A percentile compares a stretch with the other conserved stretches of the same genome.
These are phyloP conservation scores for Omphalotus guepiniiformis DNA, from an alignment of 768 basidiomycete genomes.

Conservation along the genomic window DNA sequence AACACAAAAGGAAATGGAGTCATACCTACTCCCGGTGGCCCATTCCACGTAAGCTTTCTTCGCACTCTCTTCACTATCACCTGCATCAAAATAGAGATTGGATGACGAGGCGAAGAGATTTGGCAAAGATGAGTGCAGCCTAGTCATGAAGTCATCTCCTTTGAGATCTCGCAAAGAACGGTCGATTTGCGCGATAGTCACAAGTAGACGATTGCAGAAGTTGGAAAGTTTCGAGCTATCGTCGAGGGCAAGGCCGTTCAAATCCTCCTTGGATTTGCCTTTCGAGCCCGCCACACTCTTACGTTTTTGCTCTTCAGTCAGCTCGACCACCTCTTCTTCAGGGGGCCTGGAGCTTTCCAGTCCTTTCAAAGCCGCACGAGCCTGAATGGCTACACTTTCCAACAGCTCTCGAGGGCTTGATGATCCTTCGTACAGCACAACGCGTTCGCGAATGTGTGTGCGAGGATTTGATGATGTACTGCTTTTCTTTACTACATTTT, in stretches of 20 bases:
- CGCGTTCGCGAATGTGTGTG: constrained; percentile 68
- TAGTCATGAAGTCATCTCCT: constrained; percentile 79
- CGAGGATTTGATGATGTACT: constrained; percentile 32
- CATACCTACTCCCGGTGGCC: constrained; percentile 51
- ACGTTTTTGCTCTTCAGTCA: constrained; percentile 89
- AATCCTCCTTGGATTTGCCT: constrained; percentile 61
- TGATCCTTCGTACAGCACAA: constrained; percentile 86
- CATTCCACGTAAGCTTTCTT: constrained; percentile 76
- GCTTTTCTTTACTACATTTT: constrained; percentile 57
- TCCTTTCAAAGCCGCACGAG: constrained; percentile 87
- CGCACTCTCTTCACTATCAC: constrained; percentile 61
- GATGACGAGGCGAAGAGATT: constrained; percentile 53
- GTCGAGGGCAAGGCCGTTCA: constrained; percentile 44
- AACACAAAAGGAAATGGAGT: not conserved
- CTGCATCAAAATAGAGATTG: constrained; percentile 41
- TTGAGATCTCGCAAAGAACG: constrained; percentile 85
- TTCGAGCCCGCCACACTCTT: constrained; percentile 63
- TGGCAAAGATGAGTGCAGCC: constrained; percentile 72
- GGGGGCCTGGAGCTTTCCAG: constrained; percentile 59
- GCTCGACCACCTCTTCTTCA: constrained; percentile 50
- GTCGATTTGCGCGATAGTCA: constrained; percentile 83
- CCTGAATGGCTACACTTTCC: constrained; percentile 90
- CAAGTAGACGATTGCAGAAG: constrained; percentile 84
- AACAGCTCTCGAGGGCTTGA: constrained; percentile 88
- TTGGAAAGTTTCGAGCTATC: constrained; percentile 74